phyloP scores from a whole-genome alignment of 495 filamentous ascomycete genomes.

The Talaromyces proteolyticus region DNA sequence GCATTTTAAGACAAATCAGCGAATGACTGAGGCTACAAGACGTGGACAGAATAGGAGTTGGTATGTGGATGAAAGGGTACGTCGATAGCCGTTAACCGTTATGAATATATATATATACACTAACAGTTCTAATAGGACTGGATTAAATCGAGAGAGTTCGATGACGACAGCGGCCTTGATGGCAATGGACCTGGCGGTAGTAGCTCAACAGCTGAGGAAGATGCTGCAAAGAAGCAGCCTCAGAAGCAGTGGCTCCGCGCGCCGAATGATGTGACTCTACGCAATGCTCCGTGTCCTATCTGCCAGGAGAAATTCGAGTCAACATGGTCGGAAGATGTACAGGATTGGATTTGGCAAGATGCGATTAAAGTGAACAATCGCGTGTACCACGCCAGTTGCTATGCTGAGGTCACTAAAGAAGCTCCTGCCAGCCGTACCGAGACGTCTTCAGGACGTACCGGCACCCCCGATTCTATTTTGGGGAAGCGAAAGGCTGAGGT shows the following conservation, averaged over 20 bases:
- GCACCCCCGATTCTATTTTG: constrained; percentile 60
- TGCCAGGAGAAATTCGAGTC: constrained; percentile 93
- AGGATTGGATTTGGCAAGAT: constrained; percentile 97
- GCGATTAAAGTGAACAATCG: constrained; percentile 70
- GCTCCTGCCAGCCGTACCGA: constrained; percentile 29
- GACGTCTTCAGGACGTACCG: constrained; percentile 35
- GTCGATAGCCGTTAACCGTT: constrained; percentile 22
- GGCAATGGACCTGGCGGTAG: constrained; percentile 30
- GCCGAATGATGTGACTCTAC: constrained; percentile 66
- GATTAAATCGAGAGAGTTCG: constrained; percentile 74
- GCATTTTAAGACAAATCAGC: constrained; percentile 93
- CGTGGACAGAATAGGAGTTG: constrained; percentile 84
- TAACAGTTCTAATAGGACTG: constrained; percentile 55
- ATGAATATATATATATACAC: neutral
- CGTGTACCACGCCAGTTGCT: constrained; percentile 86
- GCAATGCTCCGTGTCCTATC: constrained; percentile 76
- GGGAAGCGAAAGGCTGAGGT: constrained; percentile 78
- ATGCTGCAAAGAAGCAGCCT: constrained; percentile 46
- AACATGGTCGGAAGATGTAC: constrained; percentile 80
- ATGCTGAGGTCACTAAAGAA: constrained; percentile 74
- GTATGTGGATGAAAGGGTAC: constrained; percentile 87
- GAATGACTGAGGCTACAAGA: constrained; percentile 73
- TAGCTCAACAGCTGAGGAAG: constrained; percentile 24
- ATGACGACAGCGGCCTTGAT: constrained; percentile 51
- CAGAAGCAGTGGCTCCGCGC: constrained; percentile 74